phyloP scores from a whole-genome alignment of 2,329 filamentous ascomycete species.

The Cladosporium colombiae region DNA sequence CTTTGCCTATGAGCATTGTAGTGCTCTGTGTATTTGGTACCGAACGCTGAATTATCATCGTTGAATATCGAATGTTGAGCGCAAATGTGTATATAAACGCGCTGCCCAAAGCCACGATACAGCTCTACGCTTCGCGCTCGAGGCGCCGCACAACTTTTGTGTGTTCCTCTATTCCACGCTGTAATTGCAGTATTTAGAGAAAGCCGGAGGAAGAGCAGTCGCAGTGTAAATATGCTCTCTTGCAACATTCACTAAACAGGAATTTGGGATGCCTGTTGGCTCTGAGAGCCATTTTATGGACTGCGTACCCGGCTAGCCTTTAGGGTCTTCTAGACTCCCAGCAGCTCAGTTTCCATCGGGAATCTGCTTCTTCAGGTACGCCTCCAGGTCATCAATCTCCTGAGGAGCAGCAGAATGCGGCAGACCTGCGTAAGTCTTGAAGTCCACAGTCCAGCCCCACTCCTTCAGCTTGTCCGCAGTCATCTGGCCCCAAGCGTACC shows the following conservation, averaged over 20 bases:
- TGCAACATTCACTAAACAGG: not conserved
- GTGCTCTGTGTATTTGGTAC: not conserved
- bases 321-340: not conserved
- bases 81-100: not conserved
- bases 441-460: conserved; percentile 70
- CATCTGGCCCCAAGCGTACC: conserved; percentile 65
- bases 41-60: not conserved
- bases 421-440: conserved; percentile 76
- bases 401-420: conserved; percentile 73
- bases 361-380: conserved; percentile 57
- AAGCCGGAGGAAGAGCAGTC: not conserved
- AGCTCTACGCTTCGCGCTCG: not conserved
- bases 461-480: conserved; percentile 68
- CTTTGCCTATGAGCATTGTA: not conserved
- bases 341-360: conserved; percentile 45
- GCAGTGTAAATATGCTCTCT: not conserved
- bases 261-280: not conserved
- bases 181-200: not conserved
- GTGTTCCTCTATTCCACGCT: not conserved
- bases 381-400: conserved; percentile 81
- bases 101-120: not conserved
- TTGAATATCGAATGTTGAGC: not conserved
- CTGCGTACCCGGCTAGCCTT: not conserved
- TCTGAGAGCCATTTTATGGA: not conserved
- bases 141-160: not conserved